Conservation (phyloP, 805 yeast species). For the Yarrowia hollandica region DNA sequence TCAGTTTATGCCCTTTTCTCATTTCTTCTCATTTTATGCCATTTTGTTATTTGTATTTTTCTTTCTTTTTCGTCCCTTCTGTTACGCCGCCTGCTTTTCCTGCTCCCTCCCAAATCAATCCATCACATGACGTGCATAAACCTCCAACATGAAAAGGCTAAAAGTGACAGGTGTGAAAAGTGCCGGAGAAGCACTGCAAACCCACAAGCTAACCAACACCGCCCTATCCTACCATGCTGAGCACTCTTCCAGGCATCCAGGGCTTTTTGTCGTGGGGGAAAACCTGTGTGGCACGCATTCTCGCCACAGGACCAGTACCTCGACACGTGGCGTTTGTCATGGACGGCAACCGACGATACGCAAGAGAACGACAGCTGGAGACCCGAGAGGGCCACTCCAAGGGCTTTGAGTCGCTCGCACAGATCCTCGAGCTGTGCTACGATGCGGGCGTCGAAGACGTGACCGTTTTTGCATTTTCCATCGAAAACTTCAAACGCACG, state of each 20-base stretch:
- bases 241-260: conserved; percentile 34
- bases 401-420: conserved; percentile 76
- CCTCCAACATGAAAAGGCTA: conserved; percentile 8
- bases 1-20: neutral
- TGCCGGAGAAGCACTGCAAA: neutral
- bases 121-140: conserved; percentile 7
- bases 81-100: no score
- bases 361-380: conserved; percentile 64
- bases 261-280: conserved; percentile 35
- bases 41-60: no score
- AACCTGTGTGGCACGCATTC: conserved; percentile 42
- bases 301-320: conserved; percentile 77
- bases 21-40: neutral
- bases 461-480: conserved; percentile 92
- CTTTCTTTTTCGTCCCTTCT: no score
- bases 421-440: conserved; percentile 70
- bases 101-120: no score
- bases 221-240: neutral
- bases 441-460: conserved; percentile 78
- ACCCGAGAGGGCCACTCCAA: conserved; percentile 87
- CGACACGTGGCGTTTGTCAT: conserved; percentile 88
- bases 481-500: conserved; percentile 89
- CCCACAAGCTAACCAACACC: neutral
- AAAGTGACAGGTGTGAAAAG: conserved; percentile 6
- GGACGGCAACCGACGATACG: conserved; percentile 96